phyloP scores from a whole-genome alignment of 2,329 filamentous ascomycete species.

The Calonectria ilicicola region DNA sequence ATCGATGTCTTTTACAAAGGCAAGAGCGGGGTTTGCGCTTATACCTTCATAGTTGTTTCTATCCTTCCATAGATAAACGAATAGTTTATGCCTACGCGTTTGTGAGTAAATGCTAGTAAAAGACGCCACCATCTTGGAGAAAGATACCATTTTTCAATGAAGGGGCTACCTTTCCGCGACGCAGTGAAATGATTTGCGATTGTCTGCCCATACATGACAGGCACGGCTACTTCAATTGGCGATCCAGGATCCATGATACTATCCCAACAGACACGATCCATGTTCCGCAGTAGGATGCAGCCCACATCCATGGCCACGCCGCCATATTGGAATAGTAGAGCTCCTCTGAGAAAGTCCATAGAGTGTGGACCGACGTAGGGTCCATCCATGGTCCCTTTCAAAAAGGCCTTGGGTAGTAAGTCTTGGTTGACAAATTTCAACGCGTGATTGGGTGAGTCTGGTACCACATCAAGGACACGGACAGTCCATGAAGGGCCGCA shows the following conservation, averaged over 20 bases:
- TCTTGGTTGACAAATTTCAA: constrained; percentile 48
- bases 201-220: constrained; percentile 39
- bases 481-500: constrained; percentile 54
- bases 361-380: constrained; percentile 53
- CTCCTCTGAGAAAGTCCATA: constrained; percentile 56
- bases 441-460: constrained; percentile 52
- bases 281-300: constrained; percentile 49
- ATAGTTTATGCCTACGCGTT: constrained; percentile 49
- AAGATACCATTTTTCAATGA: constrained; percentile 50
- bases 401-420: constrained; percentile 40
- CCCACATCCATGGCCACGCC: constrained; percentile 57
- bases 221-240: constrained; percentile 46
- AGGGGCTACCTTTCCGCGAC: constrained; percentile 51
- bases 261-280: constrained; percentile 54
- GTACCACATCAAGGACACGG: constrained; percentile 52
- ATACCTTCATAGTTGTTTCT: constrained; percentile 42
- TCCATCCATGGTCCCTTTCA: constrained; percentile 53
- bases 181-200: constrained; percentile 49
- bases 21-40: constrained; percentile 39
- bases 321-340: constrained; percentile 52
- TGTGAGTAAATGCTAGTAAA: background rate
- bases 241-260: constrained; percentile 47
- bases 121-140: too few relatives aligned
- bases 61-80: constrained; percentile 45
- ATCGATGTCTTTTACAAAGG: constrained; percentile 42